Conservation (phyloP, 2,329 filamentous ascomycete genomes). For the Davidsoniella virescens region DNA sequence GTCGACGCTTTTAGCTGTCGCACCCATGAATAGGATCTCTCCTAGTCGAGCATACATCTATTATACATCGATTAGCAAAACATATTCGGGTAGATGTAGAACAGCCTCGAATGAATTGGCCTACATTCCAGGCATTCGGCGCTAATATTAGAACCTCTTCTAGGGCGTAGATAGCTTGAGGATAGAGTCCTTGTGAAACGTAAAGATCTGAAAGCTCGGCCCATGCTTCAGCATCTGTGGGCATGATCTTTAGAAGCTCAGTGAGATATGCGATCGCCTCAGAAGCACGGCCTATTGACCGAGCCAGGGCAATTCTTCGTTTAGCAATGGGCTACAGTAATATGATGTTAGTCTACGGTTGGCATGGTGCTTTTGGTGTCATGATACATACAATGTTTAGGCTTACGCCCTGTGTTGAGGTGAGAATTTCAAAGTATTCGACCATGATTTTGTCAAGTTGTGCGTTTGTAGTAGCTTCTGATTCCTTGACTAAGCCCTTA, state of each 20-base stretch:
- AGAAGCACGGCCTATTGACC: slow-evolving; percentile 48
- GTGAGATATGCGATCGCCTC: slow-evolving; percentile 64
- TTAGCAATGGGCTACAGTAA: slow-evolving; percentile 59
- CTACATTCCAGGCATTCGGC: slow-evolving; percentile 90
- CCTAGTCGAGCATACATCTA: slow-evolving; percentile 77
- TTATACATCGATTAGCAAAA: slow-evolving; percentile 5
- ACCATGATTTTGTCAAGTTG: slow-evolving; percentile 55
- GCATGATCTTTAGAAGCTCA: slow-evolving; percentile 62
- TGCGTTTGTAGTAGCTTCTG: slow-evolving; percentile 48
- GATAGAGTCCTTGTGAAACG: slow-evolving; percentile 57
- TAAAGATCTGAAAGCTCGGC: slow-evolving; percentile 82
- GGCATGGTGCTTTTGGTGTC: background rate
- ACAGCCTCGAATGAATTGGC: slow-evolving; percentile 19
- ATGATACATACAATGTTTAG: slow-evolving; percentile 54
- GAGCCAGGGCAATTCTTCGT: slow-evolving; percentile 63
- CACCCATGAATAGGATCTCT: slow-evolving; percentile 63
- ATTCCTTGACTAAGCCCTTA: slow-evolving; percentile 70
- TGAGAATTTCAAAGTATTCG: slow-evolving; percentile 61
- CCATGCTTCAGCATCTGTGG: slow-evolving; percentile 89
- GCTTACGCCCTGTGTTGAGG: slow-evolving; percentile 36
- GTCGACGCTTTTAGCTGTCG: slow-evolving; percentile 23
- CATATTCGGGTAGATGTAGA: background rate
- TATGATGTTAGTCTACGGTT: background rate
- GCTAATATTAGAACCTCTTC: slow-evolving; percentile 79
- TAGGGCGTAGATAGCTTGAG: slow-evolving; percentile 72